A percentile compares a stretch with the other conserved stretches of the same genome.
Evolutionary conservation across 306 rosid species (phyloP).

Genomic region (Citrullus colocynthis): DNA sequence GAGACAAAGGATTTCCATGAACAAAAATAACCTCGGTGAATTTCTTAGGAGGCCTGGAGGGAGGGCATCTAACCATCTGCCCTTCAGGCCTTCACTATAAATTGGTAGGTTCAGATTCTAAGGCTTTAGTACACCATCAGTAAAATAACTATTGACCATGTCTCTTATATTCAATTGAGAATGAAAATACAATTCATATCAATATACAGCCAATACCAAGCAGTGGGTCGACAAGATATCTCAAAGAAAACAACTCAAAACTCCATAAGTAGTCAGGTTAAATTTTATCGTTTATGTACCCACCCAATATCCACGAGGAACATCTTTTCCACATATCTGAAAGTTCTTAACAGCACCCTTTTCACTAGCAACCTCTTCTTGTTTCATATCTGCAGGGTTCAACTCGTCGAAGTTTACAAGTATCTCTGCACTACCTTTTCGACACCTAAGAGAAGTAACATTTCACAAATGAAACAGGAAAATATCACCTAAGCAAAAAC

Average conservation of each 20-base stretch:
- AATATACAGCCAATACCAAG: background rate
- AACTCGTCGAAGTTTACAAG: slow-evolving; percentile 78
- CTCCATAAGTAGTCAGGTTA: background rate
- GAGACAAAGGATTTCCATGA: background rate
- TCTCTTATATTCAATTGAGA: too few relatives aligned
- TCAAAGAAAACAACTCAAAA: background rate
- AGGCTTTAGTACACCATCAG: too few relatives aligned
- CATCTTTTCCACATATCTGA: slow-evolving; percentile 81
- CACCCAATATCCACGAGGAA: slow-evolving; percentile 99
- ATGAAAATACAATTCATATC: background rate
- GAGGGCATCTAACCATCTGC: background rate
- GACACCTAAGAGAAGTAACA: slow-evolving; percentile 53
- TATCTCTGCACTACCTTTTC: slow-evolving; percentile 80
- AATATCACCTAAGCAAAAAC: slow-evolving; percentile 5
- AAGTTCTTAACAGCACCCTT: slow-evolving; percentile 22
- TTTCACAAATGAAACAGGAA: slow-evolving; percentile 13
- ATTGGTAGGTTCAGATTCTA: background rate
- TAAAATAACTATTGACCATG: too few relatives aligned
- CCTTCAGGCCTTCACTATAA: background rate
- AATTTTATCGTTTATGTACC: slow-evolving; percentile 14
- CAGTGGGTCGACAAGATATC: background rate
- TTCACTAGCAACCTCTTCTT: slow-evolving; percentile 28
- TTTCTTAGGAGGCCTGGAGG: background rate
- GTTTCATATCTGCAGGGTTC: slow-evolving; percentile 40
- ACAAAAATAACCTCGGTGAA: background rate